Base-by-base conservation (phyloP, 805 yeast genomes). In the Barnettozyma salicaria region DNA sequence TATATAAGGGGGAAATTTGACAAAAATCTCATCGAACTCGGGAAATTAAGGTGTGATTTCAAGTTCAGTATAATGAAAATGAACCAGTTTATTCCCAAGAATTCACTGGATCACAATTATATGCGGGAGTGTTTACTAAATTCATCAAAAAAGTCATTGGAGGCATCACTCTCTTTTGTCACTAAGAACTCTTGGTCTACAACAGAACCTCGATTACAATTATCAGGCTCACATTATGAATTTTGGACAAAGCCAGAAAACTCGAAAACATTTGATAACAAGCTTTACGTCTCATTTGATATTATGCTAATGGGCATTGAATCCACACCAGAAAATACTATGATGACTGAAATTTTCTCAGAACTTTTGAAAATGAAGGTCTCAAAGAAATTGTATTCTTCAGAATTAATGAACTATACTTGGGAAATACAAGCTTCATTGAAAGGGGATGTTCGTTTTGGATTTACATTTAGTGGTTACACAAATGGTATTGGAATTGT, bases 381-480 rank as follows among this genome's bases (percentile, higher is more conserved):
- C 1, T 55, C 67, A 18, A 53, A 60, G 5, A 41, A 44, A 5
- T 47, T 82, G 2, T 82, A 80, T 49, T 70, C 73, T 1, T 67
- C 78, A 1, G 74, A 77, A 39, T 51, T 65, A n/a, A 40, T 78
- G 8, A 76, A 78, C 2, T 78, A 68, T 48, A 52, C 70, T 1
- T 81, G 81, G 73, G 77, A 73, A 14, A 42, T 81, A 0, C 61
- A 56, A 25, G 72, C 86, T 0, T 74, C 80, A 4, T 42, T 63
- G 11, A 72, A 71, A 44, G 79, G 83, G 5, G 74, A 69, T 35
- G 65, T 69, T 1, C 70, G 79, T 6, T 50, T 82, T 6, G 56
- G 69, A 0, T 47, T 81, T n/a, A 70, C 69, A 4, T 52, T 77
- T 1, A 59, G 70, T 19, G 90, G 92, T 0, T 69, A 70, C n/a